Conservation (phyloP, 2,329 filamentous ascomycete genomes). For the Colletotrichum kahawae region DNA sequence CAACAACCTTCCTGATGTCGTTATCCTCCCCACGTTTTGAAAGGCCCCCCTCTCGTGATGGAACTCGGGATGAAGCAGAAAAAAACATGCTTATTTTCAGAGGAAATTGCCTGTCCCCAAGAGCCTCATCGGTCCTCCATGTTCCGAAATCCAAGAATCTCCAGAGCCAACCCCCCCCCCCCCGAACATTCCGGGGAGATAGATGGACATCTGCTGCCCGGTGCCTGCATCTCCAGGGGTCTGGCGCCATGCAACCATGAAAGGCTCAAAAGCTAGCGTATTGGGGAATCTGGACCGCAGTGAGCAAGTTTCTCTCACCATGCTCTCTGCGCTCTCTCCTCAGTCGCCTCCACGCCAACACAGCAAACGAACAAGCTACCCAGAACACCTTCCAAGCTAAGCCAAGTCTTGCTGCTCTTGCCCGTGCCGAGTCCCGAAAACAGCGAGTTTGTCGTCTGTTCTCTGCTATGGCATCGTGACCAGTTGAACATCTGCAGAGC, state of each 20-base stretch:
- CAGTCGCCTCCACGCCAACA: not conserved
- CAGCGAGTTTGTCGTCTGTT: not conserved
- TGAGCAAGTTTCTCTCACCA: constrained; percentile 4
- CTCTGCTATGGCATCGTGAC: not conserved
- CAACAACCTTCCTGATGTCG: not conserved
- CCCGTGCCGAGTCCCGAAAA: not conserved
- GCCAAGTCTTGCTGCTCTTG: not conserved
- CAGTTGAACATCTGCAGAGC: not conserved
- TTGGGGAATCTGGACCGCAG: not conserved
- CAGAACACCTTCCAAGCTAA: not conserved
- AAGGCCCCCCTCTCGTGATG: not conserved
- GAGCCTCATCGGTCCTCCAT: not conserved
- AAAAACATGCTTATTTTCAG: not conserved
- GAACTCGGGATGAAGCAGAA: not conserved
- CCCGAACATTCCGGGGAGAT: not conserved
- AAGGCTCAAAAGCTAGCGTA: not conserved
- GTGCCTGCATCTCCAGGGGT: not conserved
- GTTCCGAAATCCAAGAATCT: not conserved
- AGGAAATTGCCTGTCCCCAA: not conserved
- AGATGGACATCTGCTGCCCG: not conserved
- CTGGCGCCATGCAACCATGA: not conserved
- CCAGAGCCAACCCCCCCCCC: not conserved
- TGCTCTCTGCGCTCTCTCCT: not conserved
- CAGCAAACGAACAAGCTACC: not conserved
- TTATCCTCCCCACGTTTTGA: not conserved